A percentile compares a stretch with the other conserved stretches of the same genome.
Conservation (phyloP, 1,284 basidiomycete genomes). For the Fomitiporia mediterranea region DNA sequence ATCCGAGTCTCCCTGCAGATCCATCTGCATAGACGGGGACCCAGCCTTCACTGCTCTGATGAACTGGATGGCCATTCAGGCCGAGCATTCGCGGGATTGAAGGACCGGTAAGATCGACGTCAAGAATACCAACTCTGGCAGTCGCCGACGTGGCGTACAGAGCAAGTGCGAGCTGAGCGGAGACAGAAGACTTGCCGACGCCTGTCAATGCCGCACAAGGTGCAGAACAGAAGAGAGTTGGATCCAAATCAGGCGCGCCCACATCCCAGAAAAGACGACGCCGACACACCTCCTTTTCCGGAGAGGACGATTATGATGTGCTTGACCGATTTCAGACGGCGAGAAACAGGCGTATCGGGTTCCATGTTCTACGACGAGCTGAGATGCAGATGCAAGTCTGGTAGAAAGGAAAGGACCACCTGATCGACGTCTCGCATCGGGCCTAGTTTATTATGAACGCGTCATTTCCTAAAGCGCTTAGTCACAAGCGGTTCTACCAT, state of each 20-base stretch:
- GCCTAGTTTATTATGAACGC: no score
- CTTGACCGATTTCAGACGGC: conserved; percentile 69
- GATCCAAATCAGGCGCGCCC: not conserved
- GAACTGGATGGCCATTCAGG: conserved; percentile 79
- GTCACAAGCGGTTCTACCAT: no score
- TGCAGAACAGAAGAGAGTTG: not conserved
- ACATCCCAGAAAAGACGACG: not conserved
- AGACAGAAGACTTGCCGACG: conserved; percentile 96
- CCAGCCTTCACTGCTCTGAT: conserved; percentile 95
- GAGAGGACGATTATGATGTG: conserved; percentile 92
- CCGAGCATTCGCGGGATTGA: conserved; percentile 98
- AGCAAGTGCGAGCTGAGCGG: conserved; percentile 88
- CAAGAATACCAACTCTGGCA: conserved; percentile 83
- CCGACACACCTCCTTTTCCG: conserved; percentile 75
- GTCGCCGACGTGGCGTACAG: conserved; percentile 65
- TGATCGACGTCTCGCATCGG: no score
- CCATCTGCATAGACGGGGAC: conserved; percentile 93
- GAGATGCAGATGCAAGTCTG: no score
- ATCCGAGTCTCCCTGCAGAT: conserved; percentile 67
- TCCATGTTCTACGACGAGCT: no score
- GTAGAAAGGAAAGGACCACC: no score
- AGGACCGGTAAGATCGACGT: conserved; percentile 95
- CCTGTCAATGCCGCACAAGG: conserved; percentile 30
- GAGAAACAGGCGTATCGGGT: conserved; percentile 49
- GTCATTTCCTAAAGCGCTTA: no score